Percentiles rank a stretch among this genome's conserved stretches.
Conservation (phyloP, 768 basidiomycete genomes). For the Dentipellis fragilis region DNA sequence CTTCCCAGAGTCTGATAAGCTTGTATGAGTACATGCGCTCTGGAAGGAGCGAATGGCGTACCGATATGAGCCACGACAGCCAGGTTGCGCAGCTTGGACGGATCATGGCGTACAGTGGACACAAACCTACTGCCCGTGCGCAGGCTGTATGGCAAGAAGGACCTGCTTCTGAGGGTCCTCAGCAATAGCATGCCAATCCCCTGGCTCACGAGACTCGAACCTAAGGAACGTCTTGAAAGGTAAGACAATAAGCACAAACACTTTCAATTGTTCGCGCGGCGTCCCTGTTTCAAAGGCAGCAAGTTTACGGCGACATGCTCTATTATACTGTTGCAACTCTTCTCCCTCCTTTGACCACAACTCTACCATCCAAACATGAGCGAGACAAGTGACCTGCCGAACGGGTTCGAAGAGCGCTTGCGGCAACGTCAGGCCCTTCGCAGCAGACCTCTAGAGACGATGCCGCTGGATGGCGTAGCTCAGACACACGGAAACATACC, state of each 20-base stretch:
- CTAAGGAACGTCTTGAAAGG: too few relatives aligned
- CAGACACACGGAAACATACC: constrained; percentile 54
- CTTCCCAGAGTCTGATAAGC: constrained; percentile 71
- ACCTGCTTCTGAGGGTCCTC: too few relatives aligned
- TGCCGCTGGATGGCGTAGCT: constrained; percentile 28
- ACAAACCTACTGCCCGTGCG: constrained; percentile 7
- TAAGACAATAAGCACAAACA: not conserved
- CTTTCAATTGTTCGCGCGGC: not conserved
- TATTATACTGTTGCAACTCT: not conserved
- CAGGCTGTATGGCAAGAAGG: not conserved
- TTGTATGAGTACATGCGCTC: not conserved
- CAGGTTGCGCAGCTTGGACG: constrained; percentile 55
- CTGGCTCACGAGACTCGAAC: too few relatives aligned
- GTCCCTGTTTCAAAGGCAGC: not conserved
- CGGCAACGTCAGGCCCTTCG: constrained; percentile 27
- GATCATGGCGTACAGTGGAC: constrained; percentile 20
- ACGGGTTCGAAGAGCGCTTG: constrained; percentile 34
- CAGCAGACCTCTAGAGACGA: constrained; percentile 39
- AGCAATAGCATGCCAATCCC: too few relatives aligned
- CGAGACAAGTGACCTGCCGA: constrained; percentile 2
- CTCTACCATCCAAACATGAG: not conserved
- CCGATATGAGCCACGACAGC: constrained; percentile 88
- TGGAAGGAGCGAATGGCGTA: constrained; percentile 20
- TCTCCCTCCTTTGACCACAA: not conserved
- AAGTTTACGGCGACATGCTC: not conserved